Base-by-base conservation (phyloP, 805 yeast species). In the Candida sithepensis region DNA sequence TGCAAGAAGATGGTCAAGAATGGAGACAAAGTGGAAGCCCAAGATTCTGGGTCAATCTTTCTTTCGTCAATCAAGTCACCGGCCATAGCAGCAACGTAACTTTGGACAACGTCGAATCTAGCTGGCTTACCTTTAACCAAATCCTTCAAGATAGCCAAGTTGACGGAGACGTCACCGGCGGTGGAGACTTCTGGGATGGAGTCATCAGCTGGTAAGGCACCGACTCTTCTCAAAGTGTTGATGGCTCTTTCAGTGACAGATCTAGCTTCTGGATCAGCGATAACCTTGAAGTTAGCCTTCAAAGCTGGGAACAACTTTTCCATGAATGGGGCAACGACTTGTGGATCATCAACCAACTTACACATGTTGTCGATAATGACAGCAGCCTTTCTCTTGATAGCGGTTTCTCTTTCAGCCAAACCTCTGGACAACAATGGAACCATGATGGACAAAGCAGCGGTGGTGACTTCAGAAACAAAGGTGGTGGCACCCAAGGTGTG, bases 241-340 rank as follows among this genome's bases (percentile, higher is more conserved):
- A 92, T 80, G 71, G 96, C 99, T 81, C 98, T 91, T 68, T 80
- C 79, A 65, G 99, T 94, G 71, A 94, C 98, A 61, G 88, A 92
- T 80, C 99, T 92, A 63, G 99, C 99, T 81, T 94, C 99, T 72
- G 99, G 99, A 77, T 94, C 99, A 74, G 99, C 99, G 78, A 94
- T 91, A 79, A 88, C 89, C 69, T 87, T 77, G 79, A 85, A 83
- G 88, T 94, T 94, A 71, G 84, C 73, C 84, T 88, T 88, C 75
- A 94, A 81, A 68, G 97, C 88, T 72, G 99, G 99, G 81, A 89
- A 86, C 68, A 94, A 84, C 71, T 85, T 87, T 76, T 80, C 78
- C 85, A 94, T 79, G 88, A 94, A 94, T 61, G 99, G 99, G 81
- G 98, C 99, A 77, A 94, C 96, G 70, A 94, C 95, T 80, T 94